Evolutionary conservation across 2,329 filamentous ascomycete genomes (phyloP).

Genomic region (Penicillium janthinellum): DNA sequence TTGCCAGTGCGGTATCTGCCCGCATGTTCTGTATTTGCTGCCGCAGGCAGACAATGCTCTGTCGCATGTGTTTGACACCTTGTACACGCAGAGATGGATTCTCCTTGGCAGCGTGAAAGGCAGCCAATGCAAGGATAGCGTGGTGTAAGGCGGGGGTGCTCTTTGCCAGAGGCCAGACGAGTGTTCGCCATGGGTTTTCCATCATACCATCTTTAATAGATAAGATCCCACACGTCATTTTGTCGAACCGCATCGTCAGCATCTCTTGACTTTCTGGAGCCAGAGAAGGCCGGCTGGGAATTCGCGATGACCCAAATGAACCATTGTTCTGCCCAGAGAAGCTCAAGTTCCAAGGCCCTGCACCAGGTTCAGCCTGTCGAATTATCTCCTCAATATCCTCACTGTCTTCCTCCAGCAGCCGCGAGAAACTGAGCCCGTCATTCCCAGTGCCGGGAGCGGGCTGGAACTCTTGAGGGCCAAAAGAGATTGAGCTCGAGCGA

Average conservation of each 20-base stretch:
- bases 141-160: conserved; percentile 67
- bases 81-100: conserved; percentile 59
- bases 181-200: conserved; percentile 71
- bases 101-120: conserved; percentile 66
- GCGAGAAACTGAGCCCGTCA: conserved; percentile 33
- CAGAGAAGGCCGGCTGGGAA: conserved; percentile 53
- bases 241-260: conserved; percentile 64
- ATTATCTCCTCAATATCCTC: conserved; percentile 61
- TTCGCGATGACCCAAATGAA: conserved; percentile 37
- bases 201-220: conserved; percentile 69
- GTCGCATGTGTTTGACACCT: conserved; percentile 70
- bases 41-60: conserved; percentile 61
- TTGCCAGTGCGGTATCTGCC: conserved; percentile 67
- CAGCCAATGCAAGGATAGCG: conserved; percentile 68
- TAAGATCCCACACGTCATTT: conserved; percentile 68
- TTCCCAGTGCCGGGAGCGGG: conserved; percentile 9
- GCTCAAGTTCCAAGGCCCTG: conserved; percentile 41
- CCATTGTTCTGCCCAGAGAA: conserved; percentile 42
- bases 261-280: conserved; percentile 59
- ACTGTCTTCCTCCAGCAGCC: conserved; percentile 39
- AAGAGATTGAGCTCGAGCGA: neutral
- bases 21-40: conserved; percentile 65
- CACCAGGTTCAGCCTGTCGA: conserved; percentile 38
- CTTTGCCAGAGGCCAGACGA: conserved; percentile 69
- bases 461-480: conserved; percentile 13